phyloP scores from a whole-genome alignment of 148 eudicot genomes.

The Camellia sinensis region DNA sequence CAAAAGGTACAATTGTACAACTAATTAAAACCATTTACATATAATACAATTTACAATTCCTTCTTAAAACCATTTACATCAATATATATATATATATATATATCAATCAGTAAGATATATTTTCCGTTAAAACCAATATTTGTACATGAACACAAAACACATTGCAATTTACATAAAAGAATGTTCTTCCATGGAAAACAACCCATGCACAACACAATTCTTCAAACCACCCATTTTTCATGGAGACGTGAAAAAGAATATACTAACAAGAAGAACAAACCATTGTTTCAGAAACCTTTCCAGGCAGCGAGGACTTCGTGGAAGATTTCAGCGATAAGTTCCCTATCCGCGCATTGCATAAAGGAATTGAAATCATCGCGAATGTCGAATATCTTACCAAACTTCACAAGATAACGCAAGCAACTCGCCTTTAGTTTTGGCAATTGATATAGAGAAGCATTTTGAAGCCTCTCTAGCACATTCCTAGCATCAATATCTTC shows the following conservation, averaged over 20 bases:
- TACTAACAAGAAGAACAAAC: background rate
- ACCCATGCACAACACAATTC: constrained; percentile 18
- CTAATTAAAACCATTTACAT: background rate
- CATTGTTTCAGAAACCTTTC: constrained; percentile 75
- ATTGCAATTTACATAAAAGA: constrained; percentile 22
- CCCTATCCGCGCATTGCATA: constrained; percentile 72
- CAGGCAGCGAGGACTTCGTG: constrained; percentile 77
- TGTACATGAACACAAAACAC: constrained; percentile 24
- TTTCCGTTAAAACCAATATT: constrained; percentile 7
- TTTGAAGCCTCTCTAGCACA: constrained; percentile 80
- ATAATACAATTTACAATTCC: constrained; percentile 12
- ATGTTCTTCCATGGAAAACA: constrained; percentile 12
- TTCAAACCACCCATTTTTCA: background rate
- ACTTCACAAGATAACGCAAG: constrained; percentile 72
- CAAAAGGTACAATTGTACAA: background rate
- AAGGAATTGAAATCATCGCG: constrained; percentile 70
- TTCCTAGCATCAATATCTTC: constrained; percentile 76
- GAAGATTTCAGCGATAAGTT: constrained; percentile 65
- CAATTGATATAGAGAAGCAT: constrained; percentile 63
- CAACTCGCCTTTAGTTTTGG: constrained; percentile 67
- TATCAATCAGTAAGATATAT: constrained; percentile 1
- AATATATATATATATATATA: background rate
- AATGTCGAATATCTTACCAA: constrained; percentile 81
- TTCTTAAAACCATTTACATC: constrained; percentile 11
- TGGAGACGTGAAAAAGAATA: constrained; percentile 10